A percentile compares a stretch with the other conserved stretches of the same genome.
Conservation (phyloP, 345 rosid species). For the Triadica sebifera region DNA sequence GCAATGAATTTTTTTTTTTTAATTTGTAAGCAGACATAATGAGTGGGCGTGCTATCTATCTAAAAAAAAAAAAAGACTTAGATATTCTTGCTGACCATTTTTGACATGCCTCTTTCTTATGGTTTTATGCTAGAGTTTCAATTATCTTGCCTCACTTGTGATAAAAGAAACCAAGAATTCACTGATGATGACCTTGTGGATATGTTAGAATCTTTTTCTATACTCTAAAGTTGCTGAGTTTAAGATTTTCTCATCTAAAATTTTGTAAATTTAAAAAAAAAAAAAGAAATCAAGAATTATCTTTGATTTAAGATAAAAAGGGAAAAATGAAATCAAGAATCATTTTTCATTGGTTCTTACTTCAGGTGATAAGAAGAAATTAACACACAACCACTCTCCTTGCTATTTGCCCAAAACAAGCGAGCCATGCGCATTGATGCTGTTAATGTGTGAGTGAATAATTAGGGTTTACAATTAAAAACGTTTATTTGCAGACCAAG, state of each 20-base stretch:
- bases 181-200: too few species aligned
- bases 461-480: conserved; percentile 29
- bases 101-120: conserved; percentile 21
- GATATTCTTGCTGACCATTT: conserved; percentile 21
- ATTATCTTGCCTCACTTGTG: conserved; percentile 8
- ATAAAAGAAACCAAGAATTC: conserved; percentile 11
- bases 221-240: too few species aligned
- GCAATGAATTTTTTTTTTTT: conserved; percentile 32
- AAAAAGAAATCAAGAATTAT: too few species aligned
- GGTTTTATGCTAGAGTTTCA: conserved; percentile 12
- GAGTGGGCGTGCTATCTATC: conserved; percentile 53
- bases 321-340: too few species aligned
- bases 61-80: conserved; percentile 2
- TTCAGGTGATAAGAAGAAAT: neutral
- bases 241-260: too few species aligned
- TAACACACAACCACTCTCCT: neutral
- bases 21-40: conserved; percentile 35
- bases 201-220: too few species aligned
- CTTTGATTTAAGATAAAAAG: too few species aligned
- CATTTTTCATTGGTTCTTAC: too few species aligned
- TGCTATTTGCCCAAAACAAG: conserved; percentile 13
- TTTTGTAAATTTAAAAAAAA: too few species aligned
- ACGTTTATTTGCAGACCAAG: conserved; percentile 28
- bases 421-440: conserved; percentile 25
- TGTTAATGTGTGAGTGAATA: conserved; percentile 22